phyloP scores from a whole-genome alignment of 495 filamentous ascomycete species.

The Penicillium mononematosum region DNA sequence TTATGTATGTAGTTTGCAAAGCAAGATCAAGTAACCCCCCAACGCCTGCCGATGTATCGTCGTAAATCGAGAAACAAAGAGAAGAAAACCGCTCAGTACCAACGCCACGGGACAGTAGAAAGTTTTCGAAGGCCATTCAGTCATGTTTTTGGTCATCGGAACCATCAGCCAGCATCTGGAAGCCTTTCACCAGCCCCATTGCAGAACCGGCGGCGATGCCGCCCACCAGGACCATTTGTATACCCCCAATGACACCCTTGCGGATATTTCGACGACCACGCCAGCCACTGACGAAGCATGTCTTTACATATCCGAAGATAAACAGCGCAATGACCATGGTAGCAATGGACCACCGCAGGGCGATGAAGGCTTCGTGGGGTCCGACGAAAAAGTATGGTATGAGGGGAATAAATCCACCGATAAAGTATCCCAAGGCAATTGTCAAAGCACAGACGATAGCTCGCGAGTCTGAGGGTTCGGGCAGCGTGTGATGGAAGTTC shows the following conservation, averaged over 20 bases:
- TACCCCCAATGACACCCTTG: conserved; percentile 45
- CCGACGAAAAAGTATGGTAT: conserved; percentile 76
- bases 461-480: conserved; percentile 50
- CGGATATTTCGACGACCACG: conserved; percentile 37
- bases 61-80: neutral
- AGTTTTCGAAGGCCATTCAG: conserved; percentile 5
- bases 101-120: neutral
- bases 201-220: conserved; percentile 62
- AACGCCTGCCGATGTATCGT: conserved; percentile 6
- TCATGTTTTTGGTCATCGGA: conserved; percentile 18
- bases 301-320: conserved; percentile 71
- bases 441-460: conserved; percentile 61
- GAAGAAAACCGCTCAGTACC: conserved; percentile 14
- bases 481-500: conserved; percentile 56
- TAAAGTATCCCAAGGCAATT: conserved; percentile 69
- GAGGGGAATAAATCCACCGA: conserved; percentile 70
- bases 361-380: conserved; percentile 52
- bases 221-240: conserved; percentile 67
- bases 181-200: conserved; percentile 61
- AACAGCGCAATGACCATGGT: conserved; percentile 71
- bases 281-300: conserved; percentile 51
- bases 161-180: conserved; percentile 42
- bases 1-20: neutral
- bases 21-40: neutral
- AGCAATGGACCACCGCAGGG: conserved; percentile 65